Evolutionary conservation across 495 filamentous ascomycete genomes (phyloP).

Genomic region (Thermothielavioides terrestris): DNA sequence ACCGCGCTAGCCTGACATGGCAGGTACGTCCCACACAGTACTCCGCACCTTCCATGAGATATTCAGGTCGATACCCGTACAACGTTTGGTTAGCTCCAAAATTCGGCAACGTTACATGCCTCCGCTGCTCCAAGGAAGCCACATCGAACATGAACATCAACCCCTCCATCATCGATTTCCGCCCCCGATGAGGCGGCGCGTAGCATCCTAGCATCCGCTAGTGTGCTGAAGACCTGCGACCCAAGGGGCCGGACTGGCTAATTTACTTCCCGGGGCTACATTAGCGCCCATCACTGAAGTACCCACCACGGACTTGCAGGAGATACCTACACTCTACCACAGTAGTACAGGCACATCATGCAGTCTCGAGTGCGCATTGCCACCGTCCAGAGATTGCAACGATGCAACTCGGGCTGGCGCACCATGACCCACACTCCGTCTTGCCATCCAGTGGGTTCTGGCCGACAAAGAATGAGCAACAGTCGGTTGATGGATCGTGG

Average conservation of each 20-base stretch:
- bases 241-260: not conserved
- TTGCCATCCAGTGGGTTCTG: not conserved
- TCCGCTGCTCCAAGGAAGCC: not conserved
- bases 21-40: no score
- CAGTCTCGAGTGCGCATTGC: no score
- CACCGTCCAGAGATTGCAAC: not conserved
- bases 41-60: no score
- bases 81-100: not conserved
- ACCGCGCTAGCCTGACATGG: constrained; percentile 8
- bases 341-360: no score
- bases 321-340: no score
- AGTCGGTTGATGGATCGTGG: no score
- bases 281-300: not conserved
- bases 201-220: not conserved
- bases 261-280: not conserved
- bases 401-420: not conserved
- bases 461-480: not conserved
- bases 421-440: not conserved
- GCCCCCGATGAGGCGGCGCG: no score
- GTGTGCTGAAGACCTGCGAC: not conserved
- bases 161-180: no score
- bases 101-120: constrained; percentile 25
- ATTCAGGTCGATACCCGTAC: no score
- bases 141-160: not conserved
- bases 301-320: not conserved